phyloP scores from a whole-genome alignment of 331 rosid species.

The Malus hybrid region DNA sequence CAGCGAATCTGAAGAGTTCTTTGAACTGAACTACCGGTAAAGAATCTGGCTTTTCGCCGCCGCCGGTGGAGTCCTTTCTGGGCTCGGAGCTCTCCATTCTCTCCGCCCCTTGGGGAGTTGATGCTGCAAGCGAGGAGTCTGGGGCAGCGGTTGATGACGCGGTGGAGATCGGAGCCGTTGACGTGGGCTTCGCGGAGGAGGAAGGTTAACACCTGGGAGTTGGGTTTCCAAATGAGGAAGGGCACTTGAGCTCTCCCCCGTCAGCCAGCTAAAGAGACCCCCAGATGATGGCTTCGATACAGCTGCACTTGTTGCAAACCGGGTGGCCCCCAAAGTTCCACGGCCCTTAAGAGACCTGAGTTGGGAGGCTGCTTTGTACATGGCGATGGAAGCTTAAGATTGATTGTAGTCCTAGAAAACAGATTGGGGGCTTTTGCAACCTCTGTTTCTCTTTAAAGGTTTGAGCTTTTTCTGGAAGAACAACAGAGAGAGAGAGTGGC shows the following conservation, averaged over 20 bases:
- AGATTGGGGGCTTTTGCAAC: neutral
- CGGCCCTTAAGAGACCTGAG: conserved; percentile 47
- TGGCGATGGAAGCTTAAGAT: conserved; percentile 13
- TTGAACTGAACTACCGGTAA: conserved; percentile 51
- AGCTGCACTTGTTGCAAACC: conserved; percentile 56
- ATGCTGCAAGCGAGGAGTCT: too few relatives aligned
- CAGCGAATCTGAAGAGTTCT: conserved; percentile 83
- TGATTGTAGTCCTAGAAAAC: conserved; percentile 14
- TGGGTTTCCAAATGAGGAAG: conserved; percentile 52
- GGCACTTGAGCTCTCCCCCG: conserved; percentile 47
- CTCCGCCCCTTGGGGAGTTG: neutral
- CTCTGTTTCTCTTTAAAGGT: neutral
- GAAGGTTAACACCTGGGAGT: conserved; percentile 49
- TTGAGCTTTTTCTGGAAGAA: neutral
- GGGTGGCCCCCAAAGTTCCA: conserved; percentile 40
- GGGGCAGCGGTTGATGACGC: too few relatives aligned
- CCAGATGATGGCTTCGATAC: conserved; percentile 44
- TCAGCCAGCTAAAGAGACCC: conserved; percentile 75
- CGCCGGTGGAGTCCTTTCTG: conserved; percentile 27
- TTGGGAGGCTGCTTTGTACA: conserved; percentile 63
- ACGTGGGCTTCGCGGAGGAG: too few relatives aligned
- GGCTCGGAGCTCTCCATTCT: conserved; percentile 42
- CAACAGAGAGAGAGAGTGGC: neutral
- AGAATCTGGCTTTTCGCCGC: conserved; percentile 39
- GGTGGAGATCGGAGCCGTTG: too few relatives aligned